Conservation (phyloP, 2,329 filamentous ascomycete species). For the Ascochyta clinopodiicola region DNA sequence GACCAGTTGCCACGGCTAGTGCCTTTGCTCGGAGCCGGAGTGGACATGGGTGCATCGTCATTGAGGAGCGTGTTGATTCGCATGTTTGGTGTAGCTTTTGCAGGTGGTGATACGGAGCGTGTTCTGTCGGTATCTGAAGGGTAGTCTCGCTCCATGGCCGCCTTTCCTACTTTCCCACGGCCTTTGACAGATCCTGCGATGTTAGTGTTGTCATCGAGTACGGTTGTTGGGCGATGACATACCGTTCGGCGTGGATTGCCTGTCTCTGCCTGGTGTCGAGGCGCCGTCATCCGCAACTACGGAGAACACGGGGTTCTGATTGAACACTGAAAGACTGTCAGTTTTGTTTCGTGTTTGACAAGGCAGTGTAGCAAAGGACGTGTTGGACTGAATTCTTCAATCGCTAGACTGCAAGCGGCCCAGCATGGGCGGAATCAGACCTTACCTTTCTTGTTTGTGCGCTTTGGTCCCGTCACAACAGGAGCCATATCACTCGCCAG, state of each 20-base stretch:
- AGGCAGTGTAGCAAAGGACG: not conserved
- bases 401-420: not conserved
- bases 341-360: not conserved
- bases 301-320: conserved; percentile 51
- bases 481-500: conserved; percentile 77
- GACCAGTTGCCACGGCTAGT: conserved; percentile 59
- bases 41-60: conserved; percentile 47
- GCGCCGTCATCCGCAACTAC: conserved; percentile 50
- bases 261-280: conserved; percentile 48
- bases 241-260: conserved; percentile 50
- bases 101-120: conserved; percentile 53
- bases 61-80: conserved; percentile 58
- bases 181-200: conserved; percentile 43
- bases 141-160: conserved; percentile 46
- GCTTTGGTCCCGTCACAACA: conserved; percentile 61
- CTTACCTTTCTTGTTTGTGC: conserved; percentile 56
- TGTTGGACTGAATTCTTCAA: not conserved
- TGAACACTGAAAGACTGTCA: conserved; percentile 40
- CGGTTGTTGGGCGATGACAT: conserved; percentile 1
- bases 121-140: conserved; percentile 56
- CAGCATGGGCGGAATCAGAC: not conserved
- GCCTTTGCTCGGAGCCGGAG: conserved; percentile 49
- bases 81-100: conserved; percentile 52
- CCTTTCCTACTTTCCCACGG: conserved; percentile 44
- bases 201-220: not conserved